Evolutionary conservation across 2,329 filamentous ascomycete genomes (phyloP).

Genomic region (Fusarium hostae): DNA sequence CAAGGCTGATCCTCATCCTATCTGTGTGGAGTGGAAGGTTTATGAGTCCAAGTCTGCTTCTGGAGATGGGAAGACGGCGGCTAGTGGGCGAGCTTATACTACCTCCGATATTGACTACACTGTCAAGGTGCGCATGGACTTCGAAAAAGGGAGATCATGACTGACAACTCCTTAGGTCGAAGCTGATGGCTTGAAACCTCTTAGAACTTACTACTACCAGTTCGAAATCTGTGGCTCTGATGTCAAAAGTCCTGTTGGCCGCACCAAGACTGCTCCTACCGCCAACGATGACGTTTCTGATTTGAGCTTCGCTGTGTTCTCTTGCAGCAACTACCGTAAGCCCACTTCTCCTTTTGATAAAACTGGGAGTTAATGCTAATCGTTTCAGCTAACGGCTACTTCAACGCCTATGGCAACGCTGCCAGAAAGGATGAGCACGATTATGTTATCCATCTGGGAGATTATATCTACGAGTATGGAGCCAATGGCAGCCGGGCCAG

Average conservation of each 20-base stretch:
- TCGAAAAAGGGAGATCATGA: fast-evolving
- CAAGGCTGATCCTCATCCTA: constrained; percentile 57
- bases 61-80: constrained; percentile 54
- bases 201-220: constrained; percentile 75
- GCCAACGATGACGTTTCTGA: constrained; percentile 65
- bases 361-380: background rate
- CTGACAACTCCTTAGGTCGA: constrained; percentile 62
- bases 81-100: constrained; percentile 72
- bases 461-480: constrained; percentile 71
- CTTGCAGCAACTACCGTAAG: constrained; percentile 72
- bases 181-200: constrained; percentile 69
- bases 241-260: constrained; percentile 69
- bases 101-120: constrained; percentile 81
- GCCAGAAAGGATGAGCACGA: constrained; percentile 69
- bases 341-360: fast-evolving
- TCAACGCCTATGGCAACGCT: constrained; percentile 69
- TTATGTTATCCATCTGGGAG: constrained; percentile 69
- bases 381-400: constrained; percentile 57
- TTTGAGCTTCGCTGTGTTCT: constrained; percentile 75
- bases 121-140: constrained; percentile 63
- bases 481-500: constrained; percentile 42
- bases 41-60: constrained; percentile 53
- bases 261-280: constrained; percentile 75
- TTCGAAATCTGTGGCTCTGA: constrained; percentile 74
- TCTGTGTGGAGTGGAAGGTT: constrained; percentile 76